Evolutionary conservation across 1,284 basidiomycete genomes (phyloP).

Genomic region (Ustilago esculenta): DNA sequence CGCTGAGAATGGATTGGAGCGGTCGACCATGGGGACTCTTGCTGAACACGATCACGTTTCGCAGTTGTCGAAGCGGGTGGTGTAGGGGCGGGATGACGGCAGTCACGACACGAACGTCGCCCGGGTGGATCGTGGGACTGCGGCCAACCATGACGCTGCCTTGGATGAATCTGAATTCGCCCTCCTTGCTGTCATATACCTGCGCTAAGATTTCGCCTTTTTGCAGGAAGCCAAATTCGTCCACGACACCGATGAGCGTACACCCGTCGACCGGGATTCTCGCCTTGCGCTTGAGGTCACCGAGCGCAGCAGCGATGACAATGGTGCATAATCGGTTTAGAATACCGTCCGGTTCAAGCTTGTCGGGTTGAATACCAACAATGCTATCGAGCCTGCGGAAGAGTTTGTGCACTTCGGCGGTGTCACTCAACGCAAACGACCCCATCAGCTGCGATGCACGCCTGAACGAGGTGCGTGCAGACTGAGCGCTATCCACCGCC

Average conservation of each 20-base stretch:
- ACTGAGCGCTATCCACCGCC: conserved; percentile 23
- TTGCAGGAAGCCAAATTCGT: conserved; percentile 34
- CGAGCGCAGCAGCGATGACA: conserved; percentile 29
- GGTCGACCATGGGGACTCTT: conserved; percentile 17
- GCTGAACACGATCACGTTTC: conserved; percentile 48
- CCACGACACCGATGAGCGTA: conserved; percentile 35
- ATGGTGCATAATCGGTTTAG: conserved; percentile 25
- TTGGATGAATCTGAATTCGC: conserved; percentile 13
- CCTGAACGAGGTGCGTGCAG: conserved; percentile 12
- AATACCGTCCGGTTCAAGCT: conserved; percentile 15
- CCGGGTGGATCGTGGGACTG: conserved; percentile 47
- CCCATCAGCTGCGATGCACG: conserved; percentile 24
- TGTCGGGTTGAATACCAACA: conserved; percentile 13
- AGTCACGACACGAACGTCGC: conserved; percentile 39
- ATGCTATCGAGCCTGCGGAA: conserved; percentile 16
- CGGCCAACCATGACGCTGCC: conserved; percentile 44
- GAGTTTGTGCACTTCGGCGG: conserved; percentile 23
- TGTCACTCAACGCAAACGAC: conserved; percentile 22
- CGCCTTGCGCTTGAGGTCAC: conserved; percentile 38
- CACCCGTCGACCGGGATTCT: conserved; percentile 21
- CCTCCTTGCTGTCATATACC: conserved; percentile 14
- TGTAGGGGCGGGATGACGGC: conserved; percentile 30
- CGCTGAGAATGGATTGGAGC: conserved; percentile 42
- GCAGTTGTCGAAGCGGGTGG: conserved; percentile 36
- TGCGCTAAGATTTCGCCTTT: conserved; percentile 43